Percentiles rank a stretch among this genome's conserved stretches.
Evolutionary conservation across 2,329 filamentous ascomycete species (phyloP).

Genomic region (Fusarium pseudonygamai): DNA sequence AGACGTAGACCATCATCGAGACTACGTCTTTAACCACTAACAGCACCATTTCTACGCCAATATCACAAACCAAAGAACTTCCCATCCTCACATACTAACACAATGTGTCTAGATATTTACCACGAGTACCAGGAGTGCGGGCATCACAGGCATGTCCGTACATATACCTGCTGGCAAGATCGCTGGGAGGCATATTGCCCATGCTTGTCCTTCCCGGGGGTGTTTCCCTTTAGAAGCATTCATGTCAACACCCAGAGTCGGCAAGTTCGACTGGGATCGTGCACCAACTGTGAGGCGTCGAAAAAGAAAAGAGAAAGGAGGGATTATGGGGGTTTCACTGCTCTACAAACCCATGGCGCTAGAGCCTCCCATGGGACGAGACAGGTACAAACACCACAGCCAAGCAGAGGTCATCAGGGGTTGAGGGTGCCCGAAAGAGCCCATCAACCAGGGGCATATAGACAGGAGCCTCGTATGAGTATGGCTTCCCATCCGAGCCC

Average conservation of each 20-base stretch:
- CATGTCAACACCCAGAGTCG: neutral
- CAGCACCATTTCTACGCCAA: neutral
- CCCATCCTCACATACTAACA: neutral
- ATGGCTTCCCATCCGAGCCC: neutral
- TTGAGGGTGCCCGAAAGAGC: neutral
- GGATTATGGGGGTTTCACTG: neutral
- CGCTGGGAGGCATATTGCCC: neutral
- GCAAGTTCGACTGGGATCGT: neutral
- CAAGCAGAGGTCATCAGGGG: neutral
- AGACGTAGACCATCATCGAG: neutral
- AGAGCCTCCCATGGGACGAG: neutral
- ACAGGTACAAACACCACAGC: neutral
- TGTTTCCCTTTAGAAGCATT: neutral
- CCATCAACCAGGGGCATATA: neutral
- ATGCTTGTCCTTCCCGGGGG: neutral
- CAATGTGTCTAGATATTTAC: conserved; percentile 4
- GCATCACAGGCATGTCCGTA: neutral
- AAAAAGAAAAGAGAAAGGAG: neutral
- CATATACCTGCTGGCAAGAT: conserved; percentile 1
- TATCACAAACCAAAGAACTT: neutral
- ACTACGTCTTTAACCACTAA: neutral
- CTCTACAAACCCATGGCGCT: neutral
- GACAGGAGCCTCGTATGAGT: neutral
- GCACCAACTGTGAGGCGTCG: neutral
- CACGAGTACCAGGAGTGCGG: neutral